These are phyloP conservation scores for Penicillium flavigenum DNA, from an alignment of 495 filamentous ascomycete genomes.

Conservation along the genomic window DNA sequence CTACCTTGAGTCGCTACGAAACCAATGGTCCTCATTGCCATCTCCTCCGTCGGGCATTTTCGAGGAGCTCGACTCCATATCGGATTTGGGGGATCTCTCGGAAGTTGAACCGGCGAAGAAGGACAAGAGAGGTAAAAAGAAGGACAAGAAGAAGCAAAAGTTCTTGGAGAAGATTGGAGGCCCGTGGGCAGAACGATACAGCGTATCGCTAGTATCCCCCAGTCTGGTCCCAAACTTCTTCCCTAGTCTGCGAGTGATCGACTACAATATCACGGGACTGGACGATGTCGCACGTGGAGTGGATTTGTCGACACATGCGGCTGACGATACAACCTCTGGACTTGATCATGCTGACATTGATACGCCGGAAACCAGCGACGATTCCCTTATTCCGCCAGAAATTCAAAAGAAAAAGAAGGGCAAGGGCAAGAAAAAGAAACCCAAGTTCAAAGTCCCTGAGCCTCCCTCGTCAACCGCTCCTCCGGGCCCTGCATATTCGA, in stretches of 20 bases:
- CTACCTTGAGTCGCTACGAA: conserved; percentile 77
- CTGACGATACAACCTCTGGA: conserved; percentile 19
- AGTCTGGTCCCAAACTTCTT: conserved; percentile 94
- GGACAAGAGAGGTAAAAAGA: conserved; percentile 42
- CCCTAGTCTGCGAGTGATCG: conserved; percentile 78
- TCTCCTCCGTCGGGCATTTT: conserved; percentile 43
- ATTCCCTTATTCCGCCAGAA: conserved; percentile 2
- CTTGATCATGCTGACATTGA: conserved; percentile 1
- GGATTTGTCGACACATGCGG: not conserved
- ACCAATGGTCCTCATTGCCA: conserved; percentile 74
- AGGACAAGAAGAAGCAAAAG: conserved; percentile 52
- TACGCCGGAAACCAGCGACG: conserved; percentile 6
- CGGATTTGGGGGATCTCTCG: conserved; percentile 11
- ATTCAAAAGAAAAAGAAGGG: conserved; percentile 52
- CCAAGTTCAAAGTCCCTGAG: conserved; percentile 63
- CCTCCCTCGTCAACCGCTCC: conserved; percentile 69
- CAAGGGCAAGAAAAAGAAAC: conserved; percentile 54
- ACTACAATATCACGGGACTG: conserved; percentile 90
- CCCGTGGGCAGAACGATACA: conserved; percentile 79
- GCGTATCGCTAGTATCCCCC: conserved; percentile 72
- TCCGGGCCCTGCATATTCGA: conserved; percentile 89
- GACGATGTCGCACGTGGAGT: conserved; percentile 52
- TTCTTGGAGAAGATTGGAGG: conserved; percentile 71
- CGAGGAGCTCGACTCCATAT: conserved; percentile 14
- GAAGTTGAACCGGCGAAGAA: conserved; percentile 27